phyloP scores from a whole-genome alignment of 2,329 filamentous ascomycete species.

The Aspergillus glaucus region DNA sequence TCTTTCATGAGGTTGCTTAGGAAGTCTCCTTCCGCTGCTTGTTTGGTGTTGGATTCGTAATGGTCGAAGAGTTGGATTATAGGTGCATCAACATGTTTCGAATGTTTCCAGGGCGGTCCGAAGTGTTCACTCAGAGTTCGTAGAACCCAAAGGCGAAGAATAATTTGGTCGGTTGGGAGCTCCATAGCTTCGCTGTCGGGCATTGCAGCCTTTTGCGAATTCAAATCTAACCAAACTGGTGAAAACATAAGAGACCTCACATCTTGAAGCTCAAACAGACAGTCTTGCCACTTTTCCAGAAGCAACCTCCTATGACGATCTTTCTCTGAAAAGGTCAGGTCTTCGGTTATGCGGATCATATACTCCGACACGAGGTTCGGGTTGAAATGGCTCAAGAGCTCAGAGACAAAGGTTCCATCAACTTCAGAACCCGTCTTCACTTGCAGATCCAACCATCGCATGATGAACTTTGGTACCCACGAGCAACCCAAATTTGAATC shows the following conservation, averaged over 20 bases:
- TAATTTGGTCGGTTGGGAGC: constrained; percentile 17
- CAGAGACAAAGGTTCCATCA: constrained; percentile 9
- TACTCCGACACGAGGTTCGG: constrained; percentile 18
- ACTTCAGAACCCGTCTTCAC: constrained; percentile 2
- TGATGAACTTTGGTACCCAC: constrained; percentile 24
- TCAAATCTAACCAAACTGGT: background rate
- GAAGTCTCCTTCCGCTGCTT: constrained; percentile 14
- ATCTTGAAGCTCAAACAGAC: constrained; percentile 16
- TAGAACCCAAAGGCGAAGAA: constrained; percentile 29
- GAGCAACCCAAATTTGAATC: constrained; percentile 4
- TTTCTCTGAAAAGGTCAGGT: constrained; percentile 17
- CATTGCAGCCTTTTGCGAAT: background rate
- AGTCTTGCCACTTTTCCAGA: constrained; percentile 27
- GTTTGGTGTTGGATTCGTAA: constrained; percentile 17
- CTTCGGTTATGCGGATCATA: constrained; percentile 29
- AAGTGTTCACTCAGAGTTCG: constrained; percentile 19
- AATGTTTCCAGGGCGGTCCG: constrained; percentile 15
- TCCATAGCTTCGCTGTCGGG: background rate
- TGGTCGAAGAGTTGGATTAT: constrained; percentile 20
- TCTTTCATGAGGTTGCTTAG: constrained; percentile 21
- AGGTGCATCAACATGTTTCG: constrained; percentile 14
- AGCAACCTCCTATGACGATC: constrained; percentile 9
- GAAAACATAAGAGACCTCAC: constrained; percentile 1
- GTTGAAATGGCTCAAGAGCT: constrained; percentile 18
- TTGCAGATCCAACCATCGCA: constrained; percentile 17